Percentiles rank a stretch among this genome's conserved stretches.
These are phyloP conservation scores for Cladobotryum mycophilum DNA, from an alignment of 2,329 filamentous ascomycete genomes.

Conservation along the genomic window DNA sequence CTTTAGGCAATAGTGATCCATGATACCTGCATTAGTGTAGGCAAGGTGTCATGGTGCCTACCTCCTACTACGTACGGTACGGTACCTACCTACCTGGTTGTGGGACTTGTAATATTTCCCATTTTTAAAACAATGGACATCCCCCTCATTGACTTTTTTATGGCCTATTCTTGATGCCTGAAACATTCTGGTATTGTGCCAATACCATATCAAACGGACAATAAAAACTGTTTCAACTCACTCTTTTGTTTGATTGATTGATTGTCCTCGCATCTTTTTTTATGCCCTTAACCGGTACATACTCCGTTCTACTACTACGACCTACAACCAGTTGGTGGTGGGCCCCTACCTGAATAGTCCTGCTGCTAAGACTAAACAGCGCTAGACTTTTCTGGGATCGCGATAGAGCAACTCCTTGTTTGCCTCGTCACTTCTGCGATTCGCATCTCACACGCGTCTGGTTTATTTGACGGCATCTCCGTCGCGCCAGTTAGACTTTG, in stretches of 20 bases:
- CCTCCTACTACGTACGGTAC: too few relatives aligned
- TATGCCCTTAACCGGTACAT: not conserved
- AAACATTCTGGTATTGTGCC: not conserved
- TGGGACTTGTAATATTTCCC: not conserved
- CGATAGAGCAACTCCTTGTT: conserved; percentile 8
- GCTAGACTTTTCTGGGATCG: conserved; percentile 10
- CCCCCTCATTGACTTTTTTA: too few relatives aligned
- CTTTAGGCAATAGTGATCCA: too few relatives aligned
- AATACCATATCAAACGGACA: not conserved
- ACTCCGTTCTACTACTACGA: too few relatives aligned
- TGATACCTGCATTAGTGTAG: too few relatives aligned
- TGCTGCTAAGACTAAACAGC: conserved; percentile 1
- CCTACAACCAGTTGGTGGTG: not conserved
- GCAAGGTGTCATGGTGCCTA: too few relatives aligned
- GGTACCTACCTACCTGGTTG: not conserved
- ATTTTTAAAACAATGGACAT: not conserved
- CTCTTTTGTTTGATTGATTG: too few relatives aligned
- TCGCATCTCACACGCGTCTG: conserved; percentile 12
- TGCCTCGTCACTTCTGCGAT: conserved; percentile 4
- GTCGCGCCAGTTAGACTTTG: conserved; percentile 6
- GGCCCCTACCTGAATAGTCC: not conserved
- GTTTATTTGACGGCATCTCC: conserved; percentile 4
- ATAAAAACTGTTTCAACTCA: too few relatives aligned
- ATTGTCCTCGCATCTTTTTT: not conserved
- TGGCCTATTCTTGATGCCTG: too few relatives aligned